phyloP scores from a whole-genome alignment of 176 grass and related monocot genomes.

The Aegilops bicornis region DNA sequence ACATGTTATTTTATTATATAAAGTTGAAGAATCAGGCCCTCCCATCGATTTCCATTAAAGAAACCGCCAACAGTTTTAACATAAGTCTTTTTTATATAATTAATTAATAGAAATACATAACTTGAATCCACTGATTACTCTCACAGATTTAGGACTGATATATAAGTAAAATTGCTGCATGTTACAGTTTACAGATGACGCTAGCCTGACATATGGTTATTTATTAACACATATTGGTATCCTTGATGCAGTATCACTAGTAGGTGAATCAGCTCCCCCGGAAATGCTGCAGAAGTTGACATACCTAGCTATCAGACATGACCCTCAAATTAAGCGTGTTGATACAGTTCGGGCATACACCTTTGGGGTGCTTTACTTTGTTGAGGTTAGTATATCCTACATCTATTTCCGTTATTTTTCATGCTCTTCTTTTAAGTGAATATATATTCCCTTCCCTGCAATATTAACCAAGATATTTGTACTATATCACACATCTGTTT shows the following conservation, averaged over 20 bases:
- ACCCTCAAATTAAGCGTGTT: conserved; percentile 77
- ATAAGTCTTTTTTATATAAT: not conserved
- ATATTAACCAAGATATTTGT: not conserved
- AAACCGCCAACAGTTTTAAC: not conserved
- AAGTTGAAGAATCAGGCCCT: not conserved
- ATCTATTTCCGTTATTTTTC: not conserved
- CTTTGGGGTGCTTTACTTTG: conserved; percentile 92
- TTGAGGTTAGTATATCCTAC: conserved; percentile 54
- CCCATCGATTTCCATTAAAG: not conserved
- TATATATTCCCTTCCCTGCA: not conserved
- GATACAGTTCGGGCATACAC: conserved; percentile 90
- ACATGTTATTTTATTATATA: not conserved
- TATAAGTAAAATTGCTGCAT: conserved; percentile 4
- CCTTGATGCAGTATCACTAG: conserved; percentile 57
- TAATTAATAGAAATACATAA: not conserved
- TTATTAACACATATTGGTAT: conserved; percentile 7
- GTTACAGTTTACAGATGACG: not conserved
- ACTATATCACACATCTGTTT: not conserved
- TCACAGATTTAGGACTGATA: not conserved
- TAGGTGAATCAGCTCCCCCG: conserved; percentile 80
- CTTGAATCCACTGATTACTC: not conserved
- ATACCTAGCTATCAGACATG: conserved; percentile 71
- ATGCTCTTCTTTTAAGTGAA: not conserved
- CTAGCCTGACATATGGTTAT: not conserved
- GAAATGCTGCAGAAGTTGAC: conserved; percentile 95